Base-by-base conservation (phyloP, 192 early-diverging fungal species). In the Glomus cerebriforme region DNA sequence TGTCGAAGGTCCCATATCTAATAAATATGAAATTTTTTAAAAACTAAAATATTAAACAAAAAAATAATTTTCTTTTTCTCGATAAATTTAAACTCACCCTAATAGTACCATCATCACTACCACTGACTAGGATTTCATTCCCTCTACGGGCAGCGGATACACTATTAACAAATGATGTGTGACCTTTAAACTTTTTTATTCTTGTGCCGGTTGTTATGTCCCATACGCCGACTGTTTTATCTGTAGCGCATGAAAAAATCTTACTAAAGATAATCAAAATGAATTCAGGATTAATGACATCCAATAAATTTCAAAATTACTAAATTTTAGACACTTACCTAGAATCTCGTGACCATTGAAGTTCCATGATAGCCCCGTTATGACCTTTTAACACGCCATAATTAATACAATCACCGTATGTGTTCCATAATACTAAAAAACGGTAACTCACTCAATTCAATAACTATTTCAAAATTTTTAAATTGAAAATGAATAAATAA, bases 311-410 rank as follows among this genome's bases (percentile, higher is more conserved):
- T 39, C 7, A 19, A 6, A 17, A 47, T 12, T 31, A n/a, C n/a
- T n/a, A n/a, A 32, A 26, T 59, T 62, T 43, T 43, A 32, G 12
- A 54, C 26, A 17, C 49, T 26, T 83, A 92, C 91, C 81, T 91
- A 68, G 86, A 89, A 80, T 95, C 93, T 26, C 92, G 85, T 63
- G 95, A 93, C 98, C 98, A 99, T 64, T 95, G 92, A 24, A 97
- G 79, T 82, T 99, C 95, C 78, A 97, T 76, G 24, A 99, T 85
- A 3, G 94, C 85, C 47, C 94, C 92, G 67, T 87, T 88, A 80
- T 99, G 97, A 22, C 96, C 96, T 72, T 93, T 92, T 72, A 99
- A 85, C 22, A 94, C 83, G 7, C 91, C 92, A 80, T 95, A 97
- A 84, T 99, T 99, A 65, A 84, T 73, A 81, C 95, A 95, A 68